Evolutionary conservation across 768 basidiomycete species (phyloP), one percentile per base, ranked within the genome.

Genomic region (Harrya chromipes): DNA sequence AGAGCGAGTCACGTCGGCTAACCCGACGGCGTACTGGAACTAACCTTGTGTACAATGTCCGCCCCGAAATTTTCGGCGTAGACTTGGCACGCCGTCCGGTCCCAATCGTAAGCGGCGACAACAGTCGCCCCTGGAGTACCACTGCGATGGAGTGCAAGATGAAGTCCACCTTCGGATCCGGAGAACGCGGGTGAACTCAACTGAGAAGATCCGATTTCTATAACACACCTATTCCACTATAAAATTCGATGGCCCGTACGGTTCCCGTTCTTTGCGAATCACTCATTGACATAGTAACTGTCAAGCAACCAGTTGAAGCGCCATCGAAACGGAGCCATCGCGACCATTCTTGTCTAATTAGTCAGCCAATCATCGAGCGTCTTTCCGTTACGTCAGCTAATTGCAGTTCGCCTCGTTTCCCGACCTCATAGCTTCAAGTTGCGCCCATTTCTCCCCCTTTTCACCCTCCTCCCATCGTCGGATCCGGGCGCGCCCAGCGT

Each of bases 101-200:
- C 88, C 87, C 88, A 90, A 64, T 91, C 90, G 60, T 84, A 89
- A n/a, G 89, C 87, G 52, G 77, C 78, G 6, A 83, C 69, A 27
- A 87, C 74, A 0, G 65, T 52, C 9, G 68, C 57, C 5, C 72
- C 81, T 17, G 71, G 57, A 39, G 79, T 67, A 10, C 57, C 61
- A 57, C 81, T 83, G 43, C 79, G 74, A 39, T 69, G 59, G 16
- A 91, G 72, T 6, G 87, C 88, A 21, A 79, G 71, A 70, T 87
- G 85, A 6, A 91, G 72, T 7, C 89, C 89, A 21, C 87, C 89
- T 90, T 42, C n/a, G 14, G 46, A 42, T 29, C 29, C 29, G 12
- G 29, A 26, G 29, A 29, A 35, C 37, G 10, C 39, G 46, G 41
- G 43, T 57, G 36, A 48, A 49, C 3, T 6, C 17, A 39, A 31